Percentiles rank a stretch among this genome's conserved stretches.
Conservation (phyloP, 495 filamentous ascomycete genomes). For the Hypomontagnella monticulosa region DNA sequence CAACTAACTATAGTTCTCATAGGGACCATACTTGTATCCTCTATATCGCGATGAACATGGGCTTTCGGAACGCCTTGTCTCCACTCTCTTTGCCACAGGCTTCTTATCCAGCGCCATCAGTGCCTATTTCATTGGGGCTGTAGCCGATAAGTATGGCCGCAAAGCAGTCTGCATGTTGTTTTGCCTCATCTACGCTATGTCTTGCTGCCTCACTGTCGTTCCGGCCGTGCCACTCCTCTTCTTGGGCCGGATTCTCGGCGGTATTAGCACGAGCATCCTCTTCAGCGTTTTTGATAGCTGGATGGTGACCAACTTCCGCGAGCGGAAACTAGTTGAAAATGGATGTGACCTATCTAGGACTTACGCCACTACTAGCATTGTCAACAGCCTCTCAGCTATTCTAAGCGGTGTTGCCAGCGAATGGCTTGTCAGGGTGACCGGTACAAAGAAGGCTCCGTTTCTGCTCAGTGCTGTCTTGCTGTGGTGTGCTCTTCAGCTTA, state of each 20-base stretch:
- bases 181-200: constrained; percentile 60
- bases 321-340: constrained; percentile 42
- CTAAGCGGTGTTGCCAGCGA: constrained; percentile 54
- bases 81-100: constrained; percentile 61
- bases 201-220: constrained; percentile 58
- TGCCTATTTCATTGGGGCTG: constrained; percentile 57
- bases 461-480: constrained; percentile 52
- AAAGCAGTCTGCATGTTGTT: constrained; percentile 58
- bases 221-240: constrained; percentile 54
- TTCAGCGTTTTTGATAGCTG: constrained; percentile 67
- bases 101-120: constrained; percentile 61
- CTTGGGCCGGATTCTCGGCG: constrained; percentile 61
- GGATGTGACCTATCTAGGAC: constrained; percentile 53
- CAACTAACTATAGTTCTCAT: constrained; percentile 6
- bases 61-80: constrained; percentile 56
- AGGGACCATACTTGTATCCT: constrained; percentile 65
- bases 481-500: constrained; percentile 50
- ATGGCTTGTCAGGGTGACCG: constrained; percentile 49
- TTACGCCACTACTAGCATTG: constrained; percentile 61
- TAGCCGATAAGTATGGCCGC: constrained; percentile 63
- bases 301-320: constrained; percentile 65
- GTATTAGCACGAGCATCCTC: constrained; percentile 62
- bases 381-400: constrained; percentile 64
- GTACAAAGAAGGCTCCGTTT: constrained; percentile 63
- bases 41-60: constrained; percentile 63